These are phyloP conservation scores for Erucastrum elatum DNA, from an alignment of 345 rosid genomes.

Conservation along the genomic window DNA sequence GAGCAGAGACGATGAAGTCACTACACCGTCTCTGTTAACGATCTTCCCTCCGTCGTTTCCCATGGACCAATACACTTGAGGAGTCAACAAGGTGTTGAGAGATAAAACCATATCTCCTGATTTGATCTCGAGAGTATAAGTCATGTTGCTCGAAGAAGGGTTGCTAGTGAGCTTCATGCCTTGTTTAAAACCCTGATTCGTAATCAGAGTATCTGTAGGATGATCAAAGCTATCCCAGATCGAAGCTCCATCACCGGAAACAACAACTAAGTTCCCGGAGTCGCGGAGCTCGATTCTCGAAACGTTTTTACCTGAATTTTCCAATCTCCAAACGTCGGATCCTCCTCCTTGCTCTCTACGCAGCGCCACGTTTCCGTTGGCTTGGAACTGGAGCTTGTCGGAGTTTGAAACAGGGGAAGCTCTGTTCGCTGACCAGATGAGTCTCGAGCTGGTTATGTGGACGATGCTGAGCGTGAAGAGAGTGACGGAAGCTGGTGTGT, in stretches of 20 bases:
- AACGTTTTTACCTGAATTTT: slow-evolving; percentile 50
- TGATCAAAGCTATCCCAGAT: slow-evolving; percentile 90
- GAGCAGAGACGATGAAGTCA: slow-evolving; percentile 47
- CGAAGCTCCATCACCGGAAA: slow-evolving; percentile 41
- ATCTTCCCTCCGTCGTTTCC: slow-evolving; percentile 45
- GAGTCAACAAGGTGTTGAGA: slow-evolving; percentile 50
- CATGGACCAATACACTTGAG: slow-evolving; percentile 88
- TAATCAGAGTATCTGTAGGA: slow-evolving; percentile 71
- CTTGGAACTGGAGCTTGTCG: slow-evolving; percentile 55
- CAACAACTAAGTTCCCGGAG: slow-evolving; percentile 77
- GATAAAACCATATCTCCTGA: slow-evolving; percentile 76
- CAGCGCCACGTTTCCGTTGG: slow-evolving; percentile 58
- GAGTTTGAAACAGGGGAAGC: slow-evolving; percentile 63
- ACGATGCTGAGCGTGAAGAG: slow-evolving; percentile 54
- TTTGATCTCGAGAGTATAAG: slow-evolving; percentile 68
- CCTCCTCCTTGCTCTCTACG: slow-evolving; percentile 43
- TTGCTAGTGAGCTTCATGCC: slow-evolving; percentile 74
- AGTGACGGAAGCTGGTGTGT: slow-evolving; percentile 47
- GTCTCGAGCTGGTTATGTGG: slow-evolving; percentile 41
- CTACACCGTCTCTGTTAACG: slow-evolving; percentile 47
- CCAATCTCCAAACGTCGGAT: slow-evolving; percentile 56
- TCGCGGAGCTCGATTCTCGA: slow-evolving; percentile 69
- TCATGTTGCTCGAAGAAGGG: slow-evolving; percentile 55
- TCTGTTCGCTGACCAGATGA: slow-evolving; percentile 84
- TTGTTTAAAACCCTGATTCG: slow-evolving; percentile 59